A percentile compares a stretch with the other conserved stretches of the same genome.
Evolutionary conservation across 169 alveolate genomes (phyloP).

Genomic region (Plasmodium gaboni): DNA sequence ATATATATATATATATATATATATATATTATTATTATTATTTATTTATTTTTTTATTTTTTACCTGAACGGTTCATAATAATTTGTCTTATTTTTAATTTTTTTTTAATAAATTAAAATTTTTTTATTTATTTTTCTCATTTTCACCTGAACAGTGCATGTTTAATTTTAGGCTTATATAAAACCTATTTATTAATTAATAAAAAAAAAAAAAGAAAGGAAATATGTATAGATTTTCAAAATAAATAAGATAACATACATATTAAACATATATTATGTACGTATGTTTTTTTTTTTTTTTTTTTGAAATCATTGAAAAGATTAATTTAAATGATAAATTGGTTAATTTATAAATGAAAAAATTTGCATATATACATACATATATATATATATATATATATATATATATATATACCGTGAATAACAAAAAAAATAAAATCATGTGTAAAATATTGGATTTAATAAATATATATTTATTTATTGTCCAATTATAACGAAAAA

Average conservation of each 20-base stretch:
- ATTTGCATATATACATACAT: neutral
- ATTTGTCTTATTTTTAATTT: neutral
- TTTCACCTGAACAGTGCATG: too few relatives aligned
- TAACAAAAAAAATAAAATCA: too few relatives aligned
- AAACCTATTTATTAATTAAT: too few relatives aligned
- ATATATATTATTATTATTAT: too few relatives aligned
- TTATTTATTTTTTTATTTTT: neutral
- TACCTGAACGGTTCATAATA: neutral
- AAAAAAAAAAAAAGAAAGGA: neutral
- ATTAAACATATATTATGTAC: neutral
- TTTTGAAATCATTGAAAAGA: neutral
- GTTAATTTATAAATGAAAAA: neutral
- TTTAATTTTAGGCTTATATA: too few relatives aligned
- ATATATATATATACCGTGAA: neutral
- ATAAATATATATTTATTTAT: too few relatives aligned
- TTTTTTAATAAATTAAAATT: too few relatives aligned
- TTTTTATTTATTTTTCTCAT: too few relatives aligned
- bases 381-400: conserved; percentile 2
- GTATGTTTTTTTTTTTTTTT: neutral
- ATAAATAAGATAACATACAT: neutral
- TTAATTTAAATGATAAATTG: too few relatives aligned
- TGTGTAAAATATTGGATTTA: too few relatives aligned
- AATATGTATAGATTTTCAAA: neutral
- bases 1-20: neutral
- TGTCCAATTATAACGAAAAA: neutral